Base-by-base conservation (phyloP, 257 asterid genomes). In the Fraxinus anomala region DNA sequence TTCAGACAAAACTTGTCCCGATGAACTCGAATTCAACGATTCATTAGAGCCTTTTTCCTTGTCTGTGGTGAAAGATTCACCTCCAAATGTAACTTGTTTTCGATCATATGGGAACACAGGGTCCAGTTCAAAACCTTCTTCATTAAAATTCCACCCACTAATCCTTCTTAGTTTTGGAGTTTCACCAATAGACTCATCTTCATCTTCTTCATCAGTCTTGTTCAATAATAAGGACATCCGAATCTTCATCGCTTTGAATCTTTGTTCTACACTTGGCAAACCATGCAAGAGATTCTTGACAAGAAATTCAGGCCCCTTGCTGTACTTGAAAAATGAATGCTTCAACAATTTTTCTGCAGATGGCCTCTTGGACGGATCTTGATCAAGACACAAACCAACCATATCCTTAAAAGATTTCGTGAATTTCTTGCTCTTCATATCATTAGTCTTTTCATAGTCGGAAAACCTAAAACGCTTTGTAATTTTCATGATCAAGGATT, bases 121-220 rank as follows among this genome's bases (percentile, higher is more conserved):
- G n/a, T 88, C 92, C 77, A 93, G 10, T 73, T 89, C 81, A 23
- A 90, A 92, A 13, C 87, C 96, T 37, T 92, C 92, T 51, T 82
- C 88, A 14, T 92, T 92, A 70, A 94, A 94, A 73, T 92, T 92
- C 98, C 97, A 94, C 0, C 98, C 97, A 49, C 98, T 90, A 17
- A 92, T 89, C 88, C 96, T 90, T 71, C 96, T 88, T 54, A 87
- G 89, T 63, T 85, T 94, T 70, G 54, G 78, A 19, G 36, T 79
- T 59, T 80, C 88, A 0, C 80, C 86, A 4, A 75, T 34, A 2
- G 65, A 2, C 1, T 21, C 54, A 33, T 74, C 85, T 9, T 79
- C 87, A 0, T 85, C 91, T 0, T 86, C 87, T 17, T 65, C 77
- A 6, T 68, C 81, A 12, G 74, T 63, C 40, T 72, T 78, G 17